Conservation (phyloP, 2,329 filamentous ascomycete species). For the Colletotrichum filicis region DNA sequence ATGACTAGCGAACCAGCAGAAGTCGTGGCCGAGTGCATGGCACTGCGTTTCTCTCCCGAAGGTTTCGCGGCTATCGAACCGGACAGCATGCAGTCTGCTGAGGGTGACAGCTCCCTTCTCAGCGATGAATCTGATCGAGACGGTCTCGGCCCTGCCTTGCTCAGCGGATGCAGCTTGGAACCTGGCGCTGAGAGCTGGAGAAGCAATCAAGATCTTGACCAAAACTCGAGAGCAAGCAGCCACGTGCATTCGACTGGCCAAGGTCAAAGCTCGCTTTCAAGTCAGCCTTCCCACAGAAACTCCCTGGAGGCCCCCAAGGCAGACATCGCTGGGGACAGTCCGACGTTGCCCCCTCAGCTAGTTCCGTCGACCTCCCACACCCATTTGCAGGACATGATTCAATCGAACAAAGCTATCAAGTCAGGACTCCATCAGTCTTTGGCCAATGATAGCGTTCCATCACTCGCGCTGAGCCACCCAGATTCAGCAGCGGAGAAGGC, state of each 20-base stretch:
- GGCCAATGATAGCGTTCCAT: slow-evolving; percentile 68
- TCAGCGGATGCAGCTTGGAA: slow-evolving; percentile 48
- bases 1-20: slow-evolving; percentile 83
- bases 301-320: slow-evolving; percentile 44
- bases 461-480: slow-evolving; percentile 62
- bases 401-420: slow-evolving; percentile 68
- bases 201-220: slow-evolving; percentile 62
- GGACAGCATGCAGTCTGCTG: slow-evolving; percentile 35
- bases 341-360: slow-evolving; percentile 67
- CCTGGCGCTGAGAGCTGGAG: slow-evolving; percentile 59
- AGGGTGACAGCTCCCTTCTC: slow-evolving; percentile 35
- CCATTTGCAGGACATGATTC: slow-evolving; percentile 69
- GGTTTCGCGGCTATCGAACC: slow-evolving; percentile 34
- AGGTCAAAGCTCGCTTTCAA: slow-evolving; percentile 62
- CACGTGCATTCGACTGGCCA: slow-evolving; percentile 49
- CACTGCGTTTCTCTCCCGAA: slow-evolving; percentile 60
- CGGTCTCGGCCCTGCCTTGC: slow-evolving; percentile 50
- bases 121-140: slow-evolving; percentile 47
- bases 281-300: slow-evolving; percentile 60
- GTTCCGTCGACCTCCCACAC: slow-evolving; percentile 61
- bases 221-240: slow-evolving; percentile 54
- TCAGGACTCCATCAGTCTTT: slow-evolving; percentile 65
- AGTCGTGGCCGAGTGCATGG: slow-evolving; percentile 83
- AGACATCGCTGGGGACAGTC: slow-evolving; percentile 65
- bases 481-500: slow-evolving; percentile 56